A percentile compares a stretch with the other conserved stretches of the same genome.
phyloP scores from a whole-genome alignment of 257 asterid genomes.

The Solanum neorickii region DNA sequence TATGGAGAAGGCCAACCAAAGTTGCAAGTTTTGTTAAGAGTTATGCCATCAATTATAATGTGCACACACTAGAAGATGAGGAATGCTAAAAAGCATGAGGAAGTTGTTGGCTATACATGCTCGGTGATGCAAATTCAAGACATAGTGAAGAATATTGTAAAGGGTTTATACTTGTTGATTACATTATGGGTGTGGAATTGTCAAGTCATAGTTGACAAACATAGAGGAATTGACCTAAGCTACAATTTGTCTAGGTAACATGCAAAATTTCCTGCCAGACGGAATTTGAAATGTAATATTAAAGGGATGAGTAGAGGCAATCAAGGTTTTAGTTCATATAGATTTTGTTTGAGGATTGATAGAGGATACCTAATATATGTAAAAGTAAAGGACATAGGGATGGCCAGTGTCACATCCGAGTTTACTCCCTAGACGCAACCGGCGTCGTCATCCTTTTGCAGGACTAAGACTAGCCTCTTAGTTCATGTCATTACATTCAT shows the following conservation, averaged over 20 bases:
- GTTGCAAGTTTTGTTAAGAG: not conserved
- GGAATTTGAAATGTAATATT: not conserved
- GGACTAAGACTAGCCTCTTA: too few relatives aligned
- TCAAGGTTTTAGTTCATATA: not conserved
- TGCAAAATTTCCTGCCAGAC: not conserved
- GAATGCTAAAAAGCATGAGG: not conserved
- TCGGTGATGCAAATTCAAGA: not conserved
- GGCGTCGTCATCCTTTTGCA: too few relatives aligned
- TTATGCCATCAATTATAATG: not conserved
- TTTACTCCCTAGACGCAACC: too few relatives aligned
- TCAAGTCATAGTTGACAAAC: not conserved
- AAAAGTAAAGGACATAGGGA: not conserved
- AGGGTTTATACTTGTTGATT: not conserved
- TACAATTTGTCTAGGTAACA: not conserved
- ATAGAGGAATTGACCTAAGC: not conserved
- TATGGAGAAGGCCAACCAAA: not conserved
- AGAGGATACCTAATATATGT: not conserved
- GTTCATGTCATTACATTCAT: too few relatives aligned
- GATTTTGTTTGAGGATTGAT: not conserved
- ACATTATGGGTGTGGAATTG: not conserved
- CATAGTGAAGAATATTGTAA: not conserved
- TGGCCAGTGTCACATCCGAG: not conserved
- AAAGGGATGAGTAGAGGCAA: not conserved
- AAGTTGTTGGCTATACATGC: not conserved
- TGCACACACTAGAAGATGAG: not conserved